phyloP scores from a whole-genome alignment of 306 rosid genomes.

The Rubus parviflorus region DNA sequence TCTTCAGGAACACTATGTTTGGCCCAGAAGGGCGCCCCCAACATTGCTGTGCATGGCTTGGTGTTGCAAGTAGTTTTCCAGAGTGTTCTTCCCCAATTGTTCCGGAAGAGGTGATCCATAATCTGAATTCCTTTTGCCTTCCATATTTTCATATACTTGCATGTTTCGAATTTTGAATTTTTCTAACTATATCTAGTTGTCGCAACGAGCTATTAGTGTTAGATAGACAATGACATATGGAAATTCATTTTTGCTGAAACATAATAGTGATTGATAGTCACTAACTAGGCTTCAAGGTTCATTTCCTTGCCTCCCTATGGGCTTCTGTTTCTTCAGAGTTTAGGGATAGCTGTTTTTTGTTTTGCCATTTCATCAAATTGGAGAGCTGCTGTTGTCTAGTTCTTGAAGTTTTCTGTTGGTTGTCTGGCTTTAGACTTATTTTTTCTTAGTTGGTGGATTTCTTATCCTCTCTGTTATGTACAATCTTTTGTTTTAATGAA shows the following conservation, averaged over 20 bases:
- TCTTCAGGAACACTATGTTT: conserved; percentile 97
- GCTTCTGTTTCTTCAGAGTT: no score
- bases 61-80: conserved; percentile 97
- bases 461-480: no score
- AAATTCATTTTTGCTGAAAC: no score
- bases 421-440: no score
- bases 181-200: background rate
- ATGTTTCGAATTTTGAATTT: conserved; percentile 15
- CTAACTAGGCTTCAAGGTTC: background rate
- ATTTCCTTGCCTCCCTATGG: no score
- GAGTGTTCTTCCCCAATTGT: conserved; percentile 91
- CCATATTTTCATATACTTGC: conserved; percentile 11
- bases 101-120: conserved; percentile 79
- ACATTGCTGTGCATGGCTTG: conserved; percentile 99
- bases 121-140: conserved; percentile 19
- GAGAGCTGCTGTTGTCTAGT: no score
- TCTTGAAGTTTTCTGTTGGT: no score
- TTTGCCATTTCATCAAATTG: no score
- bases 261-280: background rate
- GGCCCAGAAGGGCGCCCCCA: conserved; percentile 99
- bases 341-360: no score
- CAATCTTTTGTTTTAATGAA: no score
- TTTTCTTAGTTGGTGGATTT: no score
- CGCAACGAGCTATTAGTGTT: background rate
- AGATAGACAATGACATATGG: background rate